Conservation (phyloP, 345 rosid species). For the Brassica carinata region DNA sequence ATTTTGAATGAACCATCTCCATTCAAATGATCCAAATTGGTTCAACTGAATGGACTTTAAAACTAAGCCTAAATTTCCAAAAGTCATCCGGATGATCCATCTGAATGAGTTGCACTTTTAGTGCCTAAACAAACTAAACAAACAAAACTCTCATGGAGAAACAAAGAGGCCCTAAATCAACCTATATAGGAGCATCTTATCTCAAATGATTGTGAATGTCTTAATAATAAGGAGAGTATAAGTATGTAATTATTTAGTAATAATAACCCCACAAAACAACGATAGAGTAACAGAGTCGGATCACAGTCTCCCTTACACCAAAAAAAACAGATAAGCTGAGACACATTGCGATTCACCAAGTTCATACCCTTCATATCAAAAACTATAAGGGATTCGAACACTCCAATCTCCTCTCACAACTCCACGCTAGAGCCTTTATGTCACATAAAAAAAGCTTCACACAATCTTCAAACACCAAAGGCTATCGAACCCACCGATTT, state of each 20-base stretch:
- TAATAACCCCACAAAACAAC: neutral
- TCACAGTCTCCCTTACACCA: constrained; percentile 39
- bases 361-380: constrained; percentile 34
- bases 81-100: too few relatives aligned
- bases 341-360: constrained; percentile 1
- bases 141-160: too few relatives aligned
- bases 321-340: constrained; percentile 22
- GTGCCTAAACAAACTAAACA: too few relatives aligned
- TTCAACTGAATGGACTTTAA: too few relatives aligned
- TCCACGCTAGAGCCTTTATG: constrained; percentile 19
- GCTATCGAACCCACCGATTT: constrained; percentile 21
- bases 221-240: neutral
- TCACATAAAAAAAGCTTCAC: constrained; percentile 9
- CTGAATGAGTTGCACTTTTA: too few relatives aligned
- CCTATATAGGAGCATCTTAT: neutral
- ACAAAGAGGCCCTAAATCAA: too few relatives aligned
- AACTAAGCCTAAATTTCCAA: too few relatives aligned
- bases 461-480: constrained; percentile 24
- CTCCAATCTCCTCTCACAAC: constrained; percentile 8
- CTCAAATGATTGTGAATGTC: neutral
- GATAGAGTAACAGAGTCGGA: constrained; percentile 2
- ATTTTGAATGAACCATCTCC: too few relatives aligned
- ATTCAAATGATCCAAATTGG: too few relatives aligned
- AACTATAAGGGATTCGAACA: constrained; percentile 33
- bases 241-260: neutral